Base-by-base conservation (phyloP, 1,284 basidiomycete species). In the Schizophyllum amplum region DNA sequence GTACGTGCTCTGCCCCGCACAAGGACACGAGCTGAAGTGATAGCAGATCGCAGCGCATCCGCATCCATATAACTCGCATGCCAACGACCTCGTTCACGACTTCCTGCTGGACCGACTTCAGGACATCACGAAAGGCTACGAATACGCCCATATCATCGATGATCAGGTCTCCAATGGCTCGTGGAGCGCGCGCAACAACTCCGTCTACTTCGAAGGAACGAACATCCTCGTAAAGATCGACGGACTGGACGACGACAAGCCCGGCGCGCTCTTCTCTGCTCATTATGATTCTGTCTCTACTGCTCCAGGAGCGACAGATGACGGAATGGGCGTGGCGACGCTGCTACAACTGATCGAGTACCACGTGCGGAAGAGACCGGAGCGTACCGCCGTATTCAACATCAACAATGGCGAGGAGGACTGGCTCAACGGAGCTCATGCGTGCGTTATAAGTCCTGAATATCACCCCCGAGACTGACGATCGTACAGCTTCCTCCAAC, bases 361-460 rank as follows among this genome's bases (percentile, higher is more conserved):
- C 62, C 77, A 87, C 56, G 74, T 82, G 0, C 67, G 73, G 59
- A 71, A 80, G 51, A 75, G 77, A 17, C 80, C 80, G 1, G 71
- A 71, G 47, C 73, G 82, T 47, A 87, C 86, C 0, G 83, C 84
- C 4, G 69, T 92, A 2, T 88, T 91, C 72, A 88, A 91, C 64
- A 79, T 90, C 67, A 92, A 92, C 67, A 90, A 92, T 59, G 89
- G 84, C 1, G 90, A 92, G 67, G 89, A 92, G 63, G 82, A 89
- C 65, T 80, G 83, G 33, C 66, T 91, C 61, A 77, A 85, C 61
- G 90, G 90, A 21, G 86, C 87, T 13, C 80, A 82, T 65, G 75
- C 76, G 77, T 88, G 70, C 64, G 80, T 72, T 25, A 9, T 3
- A 11, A 2, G 13, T 49, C 27, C 22, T 21, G 11, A 54, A 47